Evolutionary conservation across 2,329 filamentous ascomycete genomes (phyloP).

Genomic region (Penicillium sp.): DNA sequence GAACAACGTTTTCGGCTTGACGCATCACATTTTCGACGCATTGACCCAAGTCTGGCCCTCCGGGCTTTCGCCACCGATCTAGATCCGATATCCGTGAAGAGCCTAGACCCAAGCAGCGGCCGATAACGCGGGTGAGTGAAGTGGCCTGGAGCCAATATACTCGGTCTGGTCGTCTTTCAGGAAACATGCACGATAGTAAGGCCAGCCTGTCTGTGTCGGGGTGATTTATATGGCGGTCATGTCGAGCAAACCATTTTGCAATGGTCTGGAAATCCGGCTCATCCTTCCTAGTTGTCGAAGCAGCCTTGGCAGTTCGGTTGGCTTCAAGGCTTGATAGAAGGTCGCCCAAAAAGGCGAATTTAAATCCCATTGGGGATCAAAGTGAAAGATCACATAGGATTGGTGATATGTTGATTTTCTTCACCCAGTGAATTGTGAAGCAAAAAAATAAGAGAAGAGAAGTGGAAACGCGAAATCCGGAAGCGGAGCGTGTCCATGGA

Average conservation of each 20-base stretch:
- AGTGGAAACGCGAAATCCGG: constrained; percentile 1
- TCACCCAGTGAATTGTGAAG: neutral
- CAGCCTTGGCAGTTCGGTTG: constrained; percentile 39
- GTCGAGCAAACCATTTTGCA: constrained; percentile 66
- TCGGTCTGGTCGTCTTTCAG: constrained; percentile 73
- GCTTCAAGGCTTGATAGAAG: constrained; percentile 68
- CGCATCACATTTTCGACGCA: constrained; percentile 67
- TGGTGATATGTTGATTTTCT: no score
- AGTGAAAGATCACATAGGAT: neutral
- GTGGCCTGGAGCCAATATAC: constrained; percentile 69
- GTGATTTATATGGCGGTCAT: constrained; percentile 60
- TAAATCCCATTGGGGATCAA: constrained; percentile 41
- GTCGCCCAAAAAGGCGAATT: constrained; percentile 71
- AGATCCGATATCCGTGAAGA: constrained; percentile 62
- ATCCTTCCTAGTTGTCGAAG: constrained; percentile 28
- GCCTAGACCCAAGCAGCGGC: constrained; percentile 65
- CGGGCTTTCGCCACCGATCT: constrained; percentile 60
- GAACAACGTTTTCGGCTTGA: constrained; percentile 53
- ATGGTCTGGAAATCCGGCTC: constrained; percentile 50
- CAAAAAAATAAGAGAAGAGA: neutral
- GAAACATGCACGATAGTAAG: constrained; percentile 73
- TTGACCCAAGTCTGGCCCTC: constrained; percentile 67
- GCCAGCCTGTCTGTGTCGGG: constrained; percentile 60
- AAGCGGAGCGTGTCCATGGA: neutral
- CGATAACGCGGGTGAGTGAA: constrained; percentile 66